Evolutionary conservation across 2,329 filamentous ascomycete genomes (phyloP).

Genomic region (Chrysoporthe austroafricana): DNA sequence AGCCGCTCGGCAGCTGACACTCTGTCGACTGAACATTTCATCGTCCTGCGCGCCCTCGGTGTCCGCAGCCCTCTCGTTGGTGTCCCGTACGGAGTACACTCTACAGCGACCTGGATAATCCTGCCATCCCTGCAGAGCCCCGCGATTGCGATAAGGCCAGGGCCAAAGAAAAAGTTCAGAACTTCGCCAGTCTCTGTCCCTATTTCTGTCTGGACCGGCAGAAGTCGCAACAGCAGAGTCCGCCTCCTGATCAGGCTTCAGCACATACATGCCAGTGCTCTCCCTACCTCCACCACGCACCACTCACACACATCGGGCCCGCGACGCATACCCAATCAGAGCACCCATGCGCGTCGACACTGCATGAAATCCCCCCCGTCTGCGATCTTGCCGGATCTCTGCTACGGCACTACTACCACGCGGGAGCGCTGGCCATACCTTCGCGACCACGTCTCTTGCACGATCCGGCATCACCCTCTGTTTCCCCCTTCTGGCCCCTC

Average conservation of each 20-base stretch:
- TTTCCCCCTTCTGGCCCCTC: conserved; percentile 33
- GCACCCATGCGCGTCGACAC: conserved; percentile 15
- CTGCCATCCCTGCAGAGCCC: conserved; percentile 23
- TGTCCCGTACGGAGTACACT: neutral
- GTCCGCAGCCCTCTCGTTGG: too few species aligned
- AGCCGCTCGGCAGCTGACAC: neutral
- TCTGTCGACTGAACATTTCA: neutral
- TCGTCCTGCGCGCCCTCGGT: neutral
- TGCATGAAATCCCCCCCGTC: conserved; percentile 21
- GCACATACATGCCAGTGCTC: conserved; percentile 23
- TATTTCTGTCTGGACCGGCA: conserved; percentile 12
- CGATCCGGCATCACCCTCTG: conserved; percentile 23
- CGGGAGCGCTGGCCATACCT: conserved; percentile 23
- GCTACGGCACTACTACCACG: conserved; percentile 8
- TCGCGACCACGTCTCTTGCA: conserved; percentile 24
- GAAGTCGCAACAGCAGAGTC: conserved; percentile 13
- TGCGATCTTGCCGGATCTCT: conserved; percentile 10
- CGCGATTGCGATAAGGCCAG: conserved; percentile 21
- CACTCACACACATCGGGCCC: conserved; percentile 8
- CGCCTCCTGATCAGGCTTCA: conserved; percentile 19
- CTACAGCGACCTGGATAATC: neutral
- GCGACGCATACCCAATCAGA: conserved; percentile 25
- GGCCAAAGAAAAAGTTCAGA: conserved; percentile 19
- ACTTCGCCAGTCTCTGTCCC: conserved; percentile 8
- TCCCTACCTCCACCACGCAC: conserved; percentile 14